phyloP scores from a whole-genome alignment of 164 flowering plant species.

The Cinnamomum chago region DNA sequence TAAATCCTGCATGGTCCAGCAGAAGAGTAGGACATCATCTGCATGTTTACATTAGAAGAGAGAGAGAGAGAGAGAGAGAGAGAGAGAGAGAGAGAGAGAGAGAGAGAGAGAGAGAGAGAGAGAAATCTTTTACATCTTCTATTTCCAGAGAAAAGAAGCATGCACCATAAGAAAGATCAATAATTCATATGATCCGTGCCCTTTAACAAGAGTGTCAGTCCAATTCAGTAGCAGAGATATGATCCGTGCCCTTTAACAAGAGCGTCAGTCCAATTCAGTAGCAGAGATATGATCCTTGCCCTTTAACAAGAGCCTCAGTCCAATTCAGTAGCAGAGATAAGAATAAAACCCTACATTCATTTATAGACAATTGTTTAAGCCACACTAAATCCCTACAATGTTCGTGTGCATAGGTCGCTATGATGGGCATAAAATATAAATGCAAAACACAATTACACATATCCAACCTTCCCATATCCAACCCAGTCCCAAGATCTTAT shows the following conservation, averaged over 20 bases:
- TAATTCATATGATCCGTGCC: not conserved
- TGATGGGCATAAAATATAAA: not conserved
- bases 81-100: no score
- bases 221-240: no score
- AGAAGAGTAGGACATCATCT: not conserved
- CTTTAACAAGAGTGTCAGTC: no score
- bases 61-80: no score
- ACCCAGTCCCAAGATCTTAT: not conserved
- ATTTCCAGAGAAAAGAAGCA: not conserved
- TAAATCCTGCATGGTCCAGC: constrained; percentile 1
- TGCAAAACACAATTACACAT: not conserved
- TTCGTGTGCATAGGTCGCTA: not conserved
- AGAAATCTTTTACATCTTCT: not conserved
- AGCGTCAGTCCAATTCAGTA: not conserved
- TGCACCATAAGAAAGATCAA: not conserved
- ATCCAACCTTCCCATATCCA: not conserved
- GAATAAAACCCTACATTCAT: not conserved
- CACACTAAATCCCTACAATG: not conserved
- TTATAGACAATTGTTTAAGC: no score
- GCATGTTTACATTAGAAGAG: not conserved
- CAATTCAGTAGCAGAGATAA: not conserved
- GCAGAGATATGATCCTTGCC: not conserved
- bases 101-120: not conserved
- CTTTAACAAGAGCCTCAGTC: not conserved
- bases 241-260: not conserved